Conservation (phyloP, 768 basidiomycete species). For the Arthromyces matolae region DNA sequence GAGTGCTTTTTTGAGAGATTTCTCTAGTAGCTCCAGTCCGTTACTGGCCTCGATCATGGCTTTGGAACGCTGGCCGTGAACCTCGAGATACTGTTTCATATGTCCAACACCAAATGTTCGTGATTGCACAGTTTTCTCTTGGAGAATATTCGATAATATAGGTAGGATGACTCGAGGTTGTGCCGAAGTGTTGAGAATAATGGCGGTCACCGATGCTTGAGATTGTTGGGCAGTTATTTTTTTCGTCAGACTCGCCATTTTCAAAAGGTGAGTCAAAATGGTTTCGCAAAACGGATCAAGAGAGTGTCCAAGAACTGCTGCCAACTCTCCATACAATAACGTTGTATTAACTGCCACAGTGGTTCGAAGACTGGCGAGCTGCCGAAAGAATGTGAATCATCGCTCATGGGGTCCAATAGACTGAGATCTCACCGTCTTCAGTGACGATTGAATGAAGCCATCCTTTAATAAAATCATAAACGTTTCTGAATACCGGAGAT, state of each 20-base stretch:
- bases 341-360: slow-evolving; percentile 83
- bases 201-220: slow-evolving; percentile 62
- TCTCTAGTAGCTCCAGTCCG: slow-evolving; percentile 69
- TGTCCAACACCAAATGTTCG: slow-evolving; percentile 67
- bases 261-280: slow-evolving; percentile 71
- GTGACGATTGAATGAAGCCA: slow-evolving; percentile 74
- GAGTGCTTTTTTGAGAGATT: slow-evolving; percentile 66
- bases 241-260: slow-evolving; percentile 89
- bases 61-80: slow-evolving; percentile 65
- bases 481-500: slow-evolving; percentile 64
- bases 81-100: slow-evolving; percentile 68
- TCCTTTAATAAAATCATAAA: slow-evolving; percentile 76
- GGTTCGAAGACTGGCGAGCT: slow-evolving; percentile 89
- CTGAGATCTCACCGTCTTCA: slow-evolving; percentile 68
- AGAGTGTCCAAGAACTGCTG: slow-evolving; percentile 54
- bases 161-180: slow-evolving; percentile 68
- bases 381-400: slow-evolving; percentile 7
- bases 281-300: slow-evolving; percentile 82
- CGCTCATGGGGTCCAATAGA: slow-evolving; percentile 1
- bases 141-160: slow-evolving; percentile 61
- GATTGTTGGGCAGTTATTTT: slow-evolving; percentile 87
- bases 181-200: slow-evolving; percentile 67
- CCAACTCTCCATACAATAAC: slow-evolving; percentile 72
- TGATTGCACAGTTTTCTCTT: slow-evolving; percentile 80
- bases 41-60: slow-evolving; percentile 65